A percentile compares a stretch with the other conserved stretches of the same genome.
These are phyloP conservation scores for Ustilago crameri DNA, from an alignment of 1,284 basidiomycete genomes.

Conservation along the genomic window DNA sequence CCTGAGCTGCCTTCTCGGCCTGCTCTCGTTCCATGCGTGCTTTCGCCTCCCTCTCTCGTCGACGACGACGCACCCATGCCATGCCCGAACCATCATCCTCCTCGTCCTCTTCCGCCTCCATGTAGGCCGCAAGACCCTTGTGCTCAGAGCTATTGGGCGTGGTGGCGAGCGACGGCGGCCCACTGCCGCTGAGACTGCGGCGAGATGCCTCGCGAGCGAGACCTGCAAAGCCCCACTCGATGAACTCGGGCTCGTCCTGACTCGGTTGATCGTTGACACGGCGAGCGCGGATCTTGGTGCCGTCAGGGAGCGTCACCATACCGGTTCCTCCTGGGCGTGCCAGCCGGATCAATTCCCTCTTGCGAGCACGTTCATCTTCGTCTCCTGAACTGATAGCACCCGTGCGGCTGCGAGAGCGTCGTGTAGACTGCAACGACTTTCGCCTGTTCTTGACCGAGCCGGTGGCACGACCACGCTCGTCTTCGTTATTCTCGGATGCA, in stretches of 20 bases:
- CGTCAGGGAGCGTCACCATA: conserved; percentile 66
- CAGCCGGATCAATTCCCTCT: conserved; percentile 58
- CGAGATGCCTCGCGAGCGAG: conserved; percentile 52
- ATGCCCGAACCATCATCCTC: conserved; percentile 49
- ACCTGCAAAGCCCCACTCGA: conserved; percentile 65
- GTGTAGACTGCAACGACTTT: conserved; percentile 30
- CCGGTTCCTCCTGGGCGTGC: conserved; percentile 65
- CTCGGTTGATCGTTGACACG: conserved; percentile 57
- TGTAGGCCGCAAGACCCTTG: conserved; percentile 30
- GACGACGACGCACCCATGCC: conserved; percentile 45
- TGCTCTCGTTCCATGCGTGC: conserved; percentile 33
- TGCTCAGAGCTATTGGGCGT: conserved; percentile 40
- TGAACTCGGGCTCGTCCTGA: conserved; percentile 49
- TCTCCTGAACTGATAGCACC: conserved; percentile 49
- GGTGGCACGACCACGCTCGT: conserved; percentile 34
- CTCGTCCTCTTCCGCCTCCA: conserved; percentile 36
- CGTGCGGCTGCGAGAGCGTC: conserved; percentile 44
- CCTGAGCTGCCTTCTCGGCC: conserved; percentile 17
- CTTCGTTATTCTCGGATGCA: conserved; percentile 40
- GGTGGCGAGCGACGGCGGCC: conserved; percentile 38
- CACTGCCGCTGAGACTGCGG: conserved; percentile 41
- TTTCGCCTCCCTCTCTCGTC: conserved; percentile 38
- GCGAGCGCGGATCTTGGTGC: conserved; percentile 62
- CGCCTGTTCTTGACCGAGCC: conserved; percentile 26
- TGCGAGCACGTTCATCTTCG: conserved; percentile 54